Conservation (phyloP, 163 green algal genomes). For the Scenedesmus sp. region DNA sequence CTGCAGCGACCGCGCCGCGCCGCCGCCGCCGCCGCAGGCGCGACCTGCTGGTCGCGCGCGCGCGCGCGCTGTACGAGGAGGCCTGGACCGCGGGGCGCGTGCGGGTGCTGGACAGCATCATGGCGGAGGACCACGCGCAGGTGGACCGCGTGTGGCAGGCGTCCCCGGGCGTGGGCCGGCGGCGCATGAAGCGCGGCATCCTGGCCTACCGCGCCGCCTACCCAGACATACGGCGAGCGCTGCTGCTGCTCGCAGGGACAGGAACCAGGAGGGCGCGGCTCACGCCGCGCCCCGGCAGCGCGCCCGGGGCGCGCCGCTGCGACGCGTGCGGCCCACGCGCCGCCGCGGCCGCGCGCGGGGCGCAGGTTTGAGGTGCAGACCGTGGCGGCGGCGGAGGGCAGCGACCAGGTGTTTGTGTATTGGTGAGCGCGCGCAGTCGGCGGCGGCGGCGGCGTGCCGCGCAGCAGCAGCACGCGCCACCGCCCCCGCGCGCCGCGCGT, state of each 20-base stretch:
- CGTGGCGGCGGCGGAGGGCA: background rate
- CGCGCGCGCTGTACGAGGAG: slow-evolving; percentile 30
- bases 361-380: slow-evolving; percentile 26
- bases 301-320: no score
- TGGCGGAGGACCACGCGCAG: slow-evolving; percentile 47
- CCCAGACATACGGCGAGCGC: slow-evolving; percentile 44
- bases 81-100: slow-evolving; percentile 36
- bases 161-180: slow-evolving; percentile 17
- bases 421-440: slow-evolving; percentile 24
- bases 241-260: slow-evolving; percentile 8
- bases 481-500: background rate
- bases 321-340: no score
- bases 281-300: no score
- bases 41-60: background rate
- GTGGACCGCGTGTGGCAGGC: slow-evolving; percentile 43
- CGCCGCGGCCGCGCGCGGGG: no score
- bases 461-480: background rate
- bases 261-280: no score
- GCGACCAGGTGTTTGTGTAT: slow-evolving; percentile 41
- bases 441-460: background rate
- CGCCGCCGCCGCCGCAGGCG: no score
- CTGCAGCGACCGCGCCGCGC: no score
- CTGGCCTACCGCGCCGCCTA: slow-evolving; percentile 49
- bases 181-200: slow-evolving; percentile 48
- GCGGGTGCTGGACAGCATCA: slow-evolving; percentile 43